These are phyloP conservation scores for Rubia yunnanensis DNA, from an alignment of 257 asterid species.

Conservation along the genomic window DNA sequence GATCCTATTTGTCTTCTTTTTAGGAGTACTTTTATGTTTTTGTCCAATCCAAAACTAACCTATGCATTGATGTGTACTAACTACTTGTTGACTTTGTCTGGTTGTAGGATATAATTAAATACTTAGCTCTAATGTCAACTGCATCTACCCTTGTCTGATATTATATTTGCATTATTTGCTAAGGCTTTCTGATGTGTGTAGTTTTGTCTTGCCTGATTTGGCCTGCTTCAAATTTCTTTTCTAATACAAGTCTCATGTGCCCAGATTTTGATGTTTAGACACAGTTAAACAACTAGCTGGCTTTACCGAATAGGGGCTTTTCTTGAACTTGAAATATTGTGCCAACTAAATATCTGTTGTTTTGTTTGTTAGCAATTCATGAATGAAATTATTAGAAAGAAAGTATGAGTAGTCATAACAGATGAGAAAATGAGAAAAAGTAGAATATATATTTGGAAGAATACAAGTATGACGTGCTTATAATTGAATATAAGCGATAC, in stretches of 20 bases:
- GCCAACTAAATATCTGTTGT: neutral
- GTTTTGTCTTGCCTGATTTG: conserved; percentile 13
- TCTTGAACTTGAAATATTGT: neutral
- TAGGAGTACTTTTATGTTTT: neutral
- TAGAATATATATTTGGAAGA: neutral
- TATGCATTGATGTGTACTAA: neutral
- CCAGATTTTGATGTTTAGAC: neutral
- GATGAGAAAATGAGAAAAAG: neutral
- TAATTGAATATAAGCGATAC: neutral
- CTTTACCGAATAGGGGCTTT: neutral
- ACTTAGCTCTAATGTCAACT: conserved; percentile 12
- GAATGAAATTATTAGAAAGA: neutral
- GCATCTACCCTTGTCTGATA: neutral
- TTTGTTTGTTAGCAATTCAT: neutral
- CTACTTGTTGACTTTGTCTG: conserved; percentile 2
- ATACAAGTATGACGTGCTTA: neutral
- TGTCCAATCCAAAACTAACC: conserved; percentile 1
- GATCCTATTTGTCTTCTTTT: neutral
- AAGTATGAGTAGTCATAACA: neutral
- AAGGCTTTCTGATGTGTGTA: conserved; percentile 8
- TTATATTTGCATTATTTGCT: neutral
- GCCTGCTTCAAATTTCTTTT: neutral
- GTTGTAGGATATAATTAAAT: neutral
- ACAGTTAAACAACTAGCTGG: neutral
- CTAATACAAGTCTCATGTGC: neutral